phyloP scores from a whole-genome alignment of 1,139 yeast genomes.

The Candida buenavistaensis region DNA sequence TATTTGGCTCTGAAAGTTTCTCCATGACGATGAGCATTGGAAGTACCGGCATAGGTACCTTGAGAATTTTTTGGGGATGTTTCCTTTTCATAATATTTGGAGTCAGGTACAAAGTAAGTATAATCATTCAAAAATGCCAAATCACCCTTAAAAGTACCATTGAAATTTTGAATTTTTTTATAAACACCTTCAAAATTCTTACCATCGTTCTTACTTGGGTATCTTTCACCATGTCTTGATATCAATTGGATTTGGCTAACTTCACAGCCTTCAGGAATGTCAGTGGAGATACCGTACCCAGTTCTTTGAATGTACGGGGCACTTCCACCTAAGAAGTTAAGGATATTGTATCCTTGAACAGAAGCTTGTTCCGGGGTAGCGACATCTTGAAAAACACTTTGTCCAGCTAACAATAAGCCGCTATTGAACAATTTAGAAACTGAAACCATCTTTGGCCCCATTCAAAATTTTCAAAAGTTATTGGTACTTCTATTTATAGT shows the following conservation, averaged over 20 bases:
- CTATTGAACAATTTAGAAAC: constrained; percentile 31
- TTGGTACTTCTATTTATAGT: too few relatives aligned
- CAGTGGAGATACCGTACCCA: constrained; percentile 48
- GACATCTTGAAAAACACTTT: constrained; percentile 28
- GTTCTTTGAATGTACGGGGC: constrained; percentile 48
- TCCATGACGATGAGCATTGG: constrained; percentile 36
- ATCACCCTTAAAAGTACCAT: constrained; percentile 29
- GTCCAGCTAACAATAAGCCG: constrained; percentile 32
- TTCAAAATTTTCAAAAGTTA: too few relatives aligned
- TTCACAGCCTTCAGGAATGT: constrained; percentile 50
- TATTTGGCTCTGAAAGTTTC: constrained; percentile 34
- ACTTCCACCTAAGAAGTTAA: constrained; percentile 46
- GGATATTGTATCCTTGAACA: constrained; percentile 39
- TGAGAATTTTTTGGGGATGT: constrained; percentile 27
- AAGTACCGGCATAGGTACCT: constrained; percentile 31
- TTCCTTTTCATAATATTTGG: constrained; percentile 29
- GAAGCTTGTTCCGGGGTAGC: constrained; percentile 41
- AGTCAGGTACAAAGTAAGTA: constrained; percentile 30
- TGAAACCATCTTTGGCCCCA: constrained; percentile 32
- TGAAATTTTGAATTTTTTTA: constrained; percentile 22
- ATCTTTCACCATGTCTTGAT: constrained; percentile 77
- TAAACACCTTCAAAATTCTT: constrained; percentile 18
- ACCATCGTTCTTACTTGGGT: constrained; percentile 44
- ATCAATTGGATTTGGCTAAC: constrained; percentile 64
- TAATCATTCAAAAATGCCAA: constrained; percentile 35